A percentile compares a stretch with the other conserved stretches of the same genome.
Evolutionary conservation across 2,329 filamentous ascomycete species (phyloP).

Genomic region (Annulohypoxylon truncatum): DNA sequence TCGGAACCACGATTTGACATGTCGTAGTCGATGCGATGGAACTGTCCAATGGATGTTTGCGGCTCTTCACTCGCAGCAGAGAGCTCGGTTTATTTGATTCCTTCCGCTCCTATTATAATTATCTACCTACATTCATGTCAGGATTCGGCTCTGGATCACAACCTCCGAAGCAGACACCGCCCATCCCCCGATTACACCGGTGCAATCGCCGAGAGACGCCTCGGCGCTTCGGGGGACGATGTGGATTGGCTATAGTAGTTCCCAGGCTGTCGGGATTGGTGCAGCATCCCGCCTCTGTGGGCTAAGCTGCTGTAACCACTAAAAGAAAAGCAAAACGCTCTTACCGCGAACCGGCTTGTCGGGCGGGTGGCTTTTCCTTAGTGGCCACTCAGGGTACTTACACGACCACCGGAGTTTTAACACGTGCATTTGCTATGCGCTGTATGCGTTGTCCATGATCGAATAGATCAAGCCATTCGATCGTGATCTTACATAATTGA

Average conservation of each 20-base stretch:
- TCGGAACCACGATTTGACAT: conserved; percentile 9
- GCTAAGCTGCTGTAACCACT: conserved; percentile 1
- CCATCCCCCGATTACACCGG: background rate
- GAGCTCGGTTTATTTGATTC: background rate
- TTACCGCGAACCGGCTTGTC: conserved; percentile 29
- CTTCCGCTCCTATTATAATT: background rate
- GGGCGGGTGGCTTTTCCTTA: conserved; percentile 32
- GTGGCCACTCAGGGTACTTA: background rate
- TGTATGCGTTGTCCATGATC: conserved; percentile 3
- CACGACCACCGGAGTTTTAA: conserved; percentile 24
- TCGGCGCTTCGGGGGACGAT: conserved; percentile 24
- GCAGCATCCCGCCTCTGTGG: background rate
- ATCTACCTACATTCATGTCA: background rate
- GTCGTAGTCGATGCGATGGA: background rate
- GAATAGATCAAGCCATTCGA: background rate
- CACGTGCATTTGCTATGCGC: conserved; percentile 4
- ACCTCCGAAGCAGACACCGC: conserved; percentile 4
- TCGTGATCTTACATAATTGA: conserved; percentile 3
- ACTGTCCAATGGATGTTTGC: background rate
- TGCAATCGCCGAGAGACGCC: conserved; percentile 26
- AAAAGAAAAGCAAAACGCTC: conserved; percentile 20
- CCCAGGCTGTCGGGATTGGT: conserved; percentile 17
- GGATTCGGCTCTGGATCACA: conserved; percentile 9
- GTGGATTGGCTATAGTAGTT: background rate
- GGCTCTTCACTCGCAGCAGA: background rate